phyloP scores from a whole-genome alignment of 2,329 filamentous ascomycete genomes.

The Fusarium solani-melongenae region DNA sequence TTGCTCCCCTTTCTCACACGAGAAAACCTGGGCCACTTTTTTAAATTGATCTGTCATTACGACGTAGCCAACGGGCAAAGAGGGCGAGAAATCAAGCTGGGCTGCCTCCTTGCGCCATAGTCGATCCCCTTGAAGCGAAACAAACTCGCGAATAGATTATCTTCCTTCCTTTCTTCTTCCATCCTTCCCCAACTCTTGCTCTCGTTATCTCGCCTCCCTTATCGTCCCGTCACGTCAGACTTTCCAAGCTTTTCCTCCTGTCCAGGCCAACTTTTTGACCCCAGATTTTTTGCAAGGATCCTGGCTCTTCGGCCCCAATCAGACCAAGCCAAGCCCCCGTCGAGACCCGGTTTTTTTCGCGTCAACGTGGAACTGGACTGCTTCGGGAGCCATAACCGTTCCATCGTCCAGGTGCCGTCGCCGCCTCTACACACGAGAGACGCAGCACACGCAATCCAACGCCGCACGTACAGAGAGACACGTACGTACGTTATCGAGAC shows the following conservation, averaged over 20 bases:
- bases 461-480: background rate
- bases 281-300: constrained; percentile 35
- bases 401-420: constrained; percentile 20
- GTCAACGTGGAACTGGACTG: constrained; percentile 33
- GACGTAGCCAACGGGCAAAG: background rate
- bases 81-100: background rate
- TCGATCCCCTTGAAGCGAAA: background rate
- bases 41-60: constrained; percentile 35
- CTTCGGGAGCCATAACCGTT: constrained; percentile 37
- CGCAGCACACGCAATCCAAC: background rate
- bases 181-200: constrained; percentile 15
- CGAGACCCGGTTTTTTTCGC: constrained; percentile 35
- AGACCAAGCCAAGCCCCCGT: constrained; percentile 19
- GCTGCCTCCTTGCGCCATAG: background rate
- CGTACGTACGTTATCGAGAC: constrained; percentile 3
- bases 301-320: constrained; percentile 17
- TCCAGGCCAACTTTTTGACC: constrained; percentile 30
- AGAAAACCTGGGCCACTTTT: constrained; percentile 33
- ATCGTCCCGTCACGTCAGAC: constrained; percentile 9
- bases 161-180: background rate
- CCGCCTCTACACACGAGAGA: constrained; percentile 15
- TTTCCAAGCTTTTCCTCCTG: background rate
- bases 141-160: background rate
- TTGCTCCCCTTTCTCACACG: constrained; percentile 34
- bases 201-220: constrained; percentile 25